Conservation (phyloP, 805 yeast genomes). For the Schwanniomyces pseudopolymorphus region DNA sequence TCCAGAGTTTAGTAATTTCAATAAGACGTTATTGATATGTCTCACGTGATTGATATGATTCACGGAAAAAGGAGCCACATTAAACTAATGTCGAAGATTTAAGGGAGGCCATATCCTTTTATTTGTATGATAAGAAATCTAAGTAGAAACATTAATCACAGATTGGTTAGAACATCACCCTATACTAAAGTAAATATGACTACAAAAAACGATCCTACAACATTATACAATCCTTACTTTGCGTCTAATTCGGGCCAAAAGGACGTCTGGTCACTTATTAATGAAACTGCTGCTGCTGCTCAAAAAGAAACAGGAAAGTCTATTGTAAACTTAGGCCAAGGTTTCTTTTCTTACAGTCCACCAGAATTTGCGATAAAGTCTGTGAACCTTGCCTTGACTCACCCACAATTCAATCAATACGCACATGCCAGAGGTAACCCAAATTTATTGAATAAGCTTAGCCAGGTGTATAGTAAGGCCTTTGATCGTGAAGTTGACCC, state of each 20-base stretch:
- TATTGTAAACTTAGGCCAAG: slow-evolving; percentile 90
- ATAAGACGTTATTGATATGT: background rate
- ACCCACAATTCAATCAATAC: slow-evolving; percentile 83
- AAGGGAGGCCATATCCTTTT: background rate
- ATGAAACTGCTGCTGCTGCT: slow-evolving; percentile 90
- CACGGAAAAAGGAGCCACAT: background rate
- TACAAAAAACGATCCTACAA: slow-evolving; percentile 3
- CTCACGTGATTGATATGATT: slow-evolving; percentile 1
- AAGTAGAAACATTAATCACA: background rate
- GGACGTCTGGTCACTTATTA: slow-evolving; percentile 94
- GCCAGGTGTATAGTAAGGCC: slow-evolving; percentile 67
- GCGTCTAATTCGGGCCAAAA: slow-evolving; percentile 58
- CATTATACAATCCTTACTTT: slow-evolving; percentile 64
- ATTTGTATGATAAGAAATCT: background rate
- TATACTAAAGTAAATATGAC: slow-evolving; percentile 2
- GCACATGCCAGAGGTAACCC: slow-evolving; percentile 91
- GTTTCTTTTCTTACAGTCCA: slow-evolving; percentile 94
- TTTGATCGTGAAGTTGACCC: slow-evolving; percentile 58
- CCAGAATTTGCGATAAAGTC: slow-evolving; percentile 90
- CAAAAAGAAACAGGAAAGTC: slow-evolving; percentile 68
- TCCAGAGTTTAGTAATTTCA: background rate
- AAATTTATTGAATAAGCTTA: slow-evolving; percentile 64
- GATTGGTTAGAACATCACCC: background rate
- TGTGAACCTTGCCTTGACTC: slow-evolving; percentile 70
- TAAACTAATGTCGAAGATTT: background rate